Evolutionary conservation across 192 early-diverging fungal genomes (phyloP).

Genomic region (Podila verticillata): DNA sequence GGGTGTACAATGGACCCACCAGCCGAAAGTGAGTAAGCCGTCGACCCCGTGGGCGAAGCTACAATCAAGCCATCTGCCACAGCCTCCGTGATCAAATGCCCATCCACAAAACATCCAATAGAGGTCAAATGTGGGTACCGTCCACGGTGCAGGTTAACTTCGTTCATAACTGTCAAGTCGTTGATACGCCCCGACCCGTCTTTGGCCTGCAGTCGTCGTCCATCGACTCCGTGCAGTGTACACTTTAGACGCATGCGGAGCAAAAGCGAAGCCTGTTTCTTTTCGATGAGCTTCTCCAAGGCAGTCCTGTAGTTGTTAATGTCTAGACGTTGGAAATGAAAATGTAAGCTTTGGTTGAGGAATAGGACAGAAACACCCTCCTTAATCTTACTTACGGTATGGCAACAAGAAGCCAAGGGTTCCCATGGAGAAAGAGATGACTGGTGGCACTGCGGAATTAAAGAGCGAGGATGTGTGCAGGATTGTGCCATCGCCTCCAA

Average conservation of each 20-base stretch:
- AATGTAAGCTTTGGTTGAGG: too few relatives aligned
- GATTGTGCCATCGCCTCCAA: constrained; percentile 94
- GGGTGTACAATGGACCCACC: constrained; percentile 87
- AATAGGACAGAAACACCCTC: background rate
- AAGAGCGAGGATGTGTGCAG: constrained; percentile 89
- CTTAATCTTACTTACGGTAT: constrained; percentile 61
- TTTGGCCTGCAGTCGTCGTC: constrained; percentile 55
- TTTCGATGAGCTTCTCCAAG: constrained; percentile 67
- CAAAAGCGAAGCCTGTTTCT: constrained; percentile 70
- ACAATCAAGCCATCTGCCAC: constrained; percentile 79
- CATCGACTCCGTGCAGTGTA: constrained; percentile 66
- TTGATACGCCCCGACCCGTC: constrained; percentile 61
- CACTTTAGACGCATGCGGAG: constrained; percentile 83
- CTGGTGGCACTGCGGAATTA: constrained; percentile 77
- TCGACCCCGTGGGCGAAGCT: constrained; percentile 91
- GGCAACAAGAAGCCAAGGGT: constrained; percentile 93
- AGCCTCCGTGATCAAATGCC: constrained; percentile 84
- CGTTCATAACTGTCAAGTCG: constrained; percentile 82
- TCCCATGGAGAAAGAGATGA: constrained; percentile 94
- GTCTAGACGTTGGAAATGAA: constrained; percentile 48
- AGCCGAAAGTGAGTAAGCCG: constrained; percentile 90
- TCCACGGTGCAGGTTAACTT: constrained; percentile 88
- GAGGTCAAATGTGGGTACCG: constrained; percentile 83
- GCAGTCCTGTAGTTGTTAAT: constrained; percentile 69
- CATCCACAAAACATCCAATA: constrained; percentile 84